A percentile compares a stretch with the other conserved stretches of the same genome.
Evolutionary conservation across 2,329 filamentous ascomycete species (phyloP).

Genomic region (Helminthosporium solani): DNA sequence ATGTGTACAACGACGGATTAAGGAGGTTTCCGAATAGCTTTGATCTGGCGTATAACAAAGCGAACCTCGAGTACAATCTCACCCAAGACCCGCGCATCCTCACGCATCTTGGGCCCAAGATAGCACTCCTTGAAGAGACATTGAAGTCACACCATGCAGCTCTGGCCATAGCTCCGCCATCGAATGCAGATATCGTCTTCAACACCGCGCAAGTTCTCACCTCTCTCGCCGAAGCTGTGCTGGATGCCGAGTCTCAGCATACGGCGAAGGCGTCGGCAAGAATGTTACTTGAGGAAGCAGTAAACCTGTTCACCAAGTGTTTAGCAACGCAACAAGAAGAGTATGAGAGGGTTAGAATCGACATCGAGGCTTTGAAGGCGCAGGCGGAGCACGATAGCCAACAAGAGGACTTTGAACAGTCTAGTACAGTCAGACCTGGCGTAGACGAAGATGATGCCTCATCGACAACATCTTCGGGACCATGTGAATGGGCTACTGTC

Average conservation of each 20-base stretch:
- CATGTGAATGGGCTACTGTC: slow-evolving; percentile 66
- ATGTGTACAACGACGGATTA: slow-evolving; percentile 65
- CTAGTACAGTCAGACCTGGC: slow-evolving; percentile 4
- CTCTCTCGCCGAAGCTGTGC: slow-evolving; percentile 61
- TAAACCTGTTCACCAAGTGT: slow-evolving; percentile 59
- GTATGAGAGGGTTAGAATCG: slow-evolving; percentile 43
- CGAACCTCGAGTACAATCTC: slow-evolving; percentile 68
- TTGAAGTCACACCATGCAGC: slow-evolving; percentile 65
- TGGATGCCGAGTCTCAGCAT: slow-evolving; percentile 52
- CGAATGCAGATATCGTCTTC: slow-evolving; percentile 69
- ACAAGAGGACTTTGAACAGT: slow-evolving; percentile 20
- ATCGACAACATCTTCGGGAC: slow-evolving; percentile 29
- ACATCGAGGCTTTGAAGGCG: slow-evolving; percentile 26
- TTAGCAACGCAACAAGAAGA: slow-evolving; percentile 48
- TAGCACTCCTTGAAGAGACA: slow-evolving; percentile 60
- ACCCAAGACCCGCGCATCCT: slow-evolving; percentile 65
- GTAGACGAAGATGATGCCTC: slow-evolving; percentile 26
- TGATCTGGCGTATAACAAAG: slow-evolving; percentile 75
- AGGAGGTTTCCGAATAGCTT: slow-evolving; percentile 61
- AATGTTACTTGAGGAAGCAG: slow-evolving; percentile 59
- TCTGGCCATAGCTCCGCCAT: slow-evolving; percentile 54
- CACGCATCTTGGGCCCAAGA: slow-evolving; percentile 56
- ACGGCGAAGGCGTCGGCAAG: slow-evolving; percentile 49
- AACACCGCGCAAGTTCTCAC: slow-evolving; percentile 71
- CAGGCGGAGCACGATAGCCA: slow-evolving; percentile 23